phyloP scores from a whole-genome alignment of 208 protist species.

The Trypanosoma congolense region DNA sequence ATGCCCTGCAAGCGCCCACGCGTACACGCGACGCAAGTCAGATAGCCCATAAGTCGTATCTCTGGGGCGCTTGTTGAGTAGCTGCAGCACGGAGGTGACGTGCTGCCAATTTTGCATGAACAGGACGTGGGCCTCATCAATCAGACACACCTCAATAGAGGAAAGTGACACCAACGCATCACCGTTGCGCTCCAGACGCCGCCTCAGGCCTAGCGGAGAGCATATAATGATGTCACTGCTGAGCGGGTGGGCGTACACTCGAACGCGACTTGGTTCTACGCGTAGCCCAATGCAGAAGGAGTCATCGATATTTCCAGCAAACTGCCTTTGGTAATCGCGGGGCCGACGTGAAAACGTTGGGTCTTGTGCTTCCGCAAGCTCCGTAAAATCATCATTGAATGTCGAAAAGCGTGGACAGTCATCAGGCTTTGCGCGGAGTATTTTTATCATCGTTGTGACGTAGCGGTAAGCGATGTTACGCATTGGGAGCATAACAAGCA shows the following conservation, averaged over 20 bases:
- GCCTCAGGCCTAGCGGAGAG: slow-evolving; percentile 91
- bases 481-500: slow-evolving; percentile 93
- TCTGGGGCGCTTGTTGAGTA: slow-evolving; percentile 77
- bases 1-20: slow-evolving; percentile 72
- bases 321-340: slow-evolving; percentile 88
- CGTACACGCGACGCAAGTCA: slow-evolving; percentile 88
- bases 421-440: slow-evolving; percentile 59
- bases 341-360: slow-evolving; percentile 78
- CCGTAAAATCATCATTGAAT: slow-evolving; percentile 86
- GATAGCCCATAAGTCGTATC: slow-evolving; percentile 79
- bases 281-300: slow-evolving; percentile 92
- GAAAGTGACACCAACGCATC: slow-evolving; percentile 79
- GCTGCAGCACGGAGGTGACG: slow-evolving; percentile 54
- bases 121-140: slow-evolving; percentile 94
- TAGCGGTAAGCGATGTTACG: slow-evolving; percentile 89
- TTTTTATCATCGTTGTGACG: slow-evolving; percentile 75
- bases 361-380: slow-evolving; percentile 84
- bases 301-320: slow-evolving; percentile 96
- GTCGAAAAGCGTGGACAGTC: slow-evolving; percentile 60
- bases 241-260: slow-evolving; percentile 88
- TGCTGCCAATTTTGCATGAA: slow-evolving; percentile 97
- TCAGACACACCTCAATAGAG: slow-evolving; percentile 92
- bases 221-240: slow-evolving; percentile 94
- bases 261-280: slow-evolving; percentile 57
- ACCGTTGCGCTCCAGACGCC: slow-evolving; percentile 71